phyloP scores from a whole-genome alignment of 768 basidiomycete species.

The Crassisporium funariophilum region DNA sequence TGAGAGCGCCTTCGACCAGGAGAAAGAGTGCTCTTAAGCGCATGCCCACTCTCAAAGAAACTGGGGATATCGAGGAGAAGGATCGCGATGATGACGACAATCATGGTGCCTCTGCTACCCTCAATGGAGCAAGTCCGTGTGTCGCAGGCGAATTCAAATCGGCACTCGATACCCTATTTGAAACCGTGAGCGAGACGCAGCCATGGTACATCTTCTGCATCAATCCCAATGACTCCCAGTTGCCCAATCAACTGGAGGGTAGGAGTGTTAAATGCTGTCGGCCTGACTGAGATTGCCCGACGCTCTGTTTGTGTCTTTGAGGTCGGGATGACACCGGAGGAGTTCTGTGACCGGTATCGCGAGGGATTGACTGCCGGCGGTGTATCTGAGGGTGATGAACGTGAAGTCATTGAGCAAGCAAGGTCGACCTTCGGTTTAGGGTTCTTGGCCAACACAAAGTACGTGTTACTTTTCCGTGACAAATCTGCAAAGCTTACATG shows the following conservation, averaged over 20 bases:
- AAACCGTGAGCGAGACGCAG: conserved; percentile 87
- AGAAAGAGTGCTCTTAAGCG: conserved; percentile 76
- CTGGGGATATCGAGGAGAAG: conserved; percentile 47
- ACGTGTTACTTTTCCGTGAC: conserved; percentile 17
- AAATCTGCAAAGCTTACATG: conserved; percentile 8
- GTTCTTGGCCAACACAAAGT: conserved; percentile 87
- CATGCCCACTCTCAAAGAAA: conserved; percentile 52
- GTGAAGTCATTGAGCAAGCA: conserved; percentile 62
- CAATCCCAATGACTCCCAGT: conserved; percentile 93
- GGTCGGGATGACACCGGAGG: conserved; percentile 81
- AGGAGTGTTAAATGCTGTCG: conserved; percentile 82
- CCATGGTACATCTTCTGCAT: conserved; percentile 92
- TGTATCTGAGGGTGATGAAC: conserved; percentile 59
- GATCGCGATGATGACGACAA: conserved; percentile 56
- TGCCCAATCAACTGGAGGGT: conserved; percentile 93
- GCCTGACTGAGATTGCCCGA: conserved; percentile 76
- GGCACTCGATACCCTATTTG: conserved; percentile 83
- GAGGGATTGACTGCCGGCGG: conserved; percentile 61
- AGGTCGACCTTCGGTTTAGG: conserved; percentile 55
- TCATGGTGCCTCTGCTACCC: conserved; percentile 29
- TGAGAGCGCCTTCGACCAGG: conserved; percentile 89
- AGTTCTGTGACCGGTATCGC: conserved; percentile 84
- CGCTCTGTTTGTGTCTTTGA: conserved; percentile 71
- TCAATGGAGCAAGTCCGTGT: conserved; percentile 54
- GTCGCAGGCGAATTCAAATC: conserved; percentile 88